Evolutionary conservation across 352 stramenopile species (phyloP).

Genomic region (Detonula confervacea): DNA sequence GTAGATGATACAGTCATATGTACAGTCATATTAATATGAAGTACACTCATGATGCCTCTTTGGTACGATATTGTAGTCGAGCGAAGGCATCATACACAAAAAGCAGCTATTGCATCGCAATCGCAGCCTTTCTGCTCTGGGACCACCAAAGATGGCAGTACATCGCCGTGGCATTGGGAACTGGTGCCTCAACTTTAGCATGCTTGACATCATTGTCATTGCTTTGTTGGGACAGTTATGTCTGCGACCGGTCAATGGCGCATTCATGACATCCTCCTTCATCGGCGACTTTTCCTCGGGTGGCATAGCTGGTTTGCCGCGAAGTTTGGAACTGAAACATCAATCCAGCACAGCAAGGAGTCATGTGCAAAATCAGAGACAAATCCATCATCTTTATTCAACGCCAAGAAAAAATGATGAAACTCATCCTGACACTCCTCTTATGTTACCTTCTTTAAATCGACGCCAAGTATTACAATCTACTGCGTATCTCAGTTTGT

Average conservation of each 20-base stretch:
- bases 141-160: no score
- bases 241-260: constrained; percentile 1
- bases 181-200: neutral
- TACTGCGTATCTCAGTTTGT: neutral
- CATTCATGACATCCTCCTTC: constrained; percentile 5
- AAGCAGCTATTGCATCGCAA: no score
- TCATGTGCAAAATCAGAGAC: neutral
- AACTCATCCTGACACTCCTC: neutral
- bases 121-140: no score
- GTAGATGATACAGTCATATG: no score
- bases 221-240: neutral
- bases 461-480: constrained; percentile 20
- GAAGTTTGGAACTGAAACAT: neutral
- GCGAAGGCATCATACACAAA: no score
- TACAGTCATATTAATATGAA: no score
- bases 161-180: neutral
- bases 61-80: no score
- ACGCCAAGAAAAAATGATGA: neutral
- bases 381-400: neutral
- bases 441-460: constrained; percentile 1
- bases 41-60: no score
- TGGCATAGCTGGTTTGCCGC: neutral
- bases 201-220: constrained; percentile 6
- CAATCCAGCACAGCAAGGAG: neutral
- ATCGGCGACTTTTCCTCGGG: neutral